phyloP scores from a whole-genome alignment of 1,139 yeast species.

The Saccharomyces pastorianus region DNA sequence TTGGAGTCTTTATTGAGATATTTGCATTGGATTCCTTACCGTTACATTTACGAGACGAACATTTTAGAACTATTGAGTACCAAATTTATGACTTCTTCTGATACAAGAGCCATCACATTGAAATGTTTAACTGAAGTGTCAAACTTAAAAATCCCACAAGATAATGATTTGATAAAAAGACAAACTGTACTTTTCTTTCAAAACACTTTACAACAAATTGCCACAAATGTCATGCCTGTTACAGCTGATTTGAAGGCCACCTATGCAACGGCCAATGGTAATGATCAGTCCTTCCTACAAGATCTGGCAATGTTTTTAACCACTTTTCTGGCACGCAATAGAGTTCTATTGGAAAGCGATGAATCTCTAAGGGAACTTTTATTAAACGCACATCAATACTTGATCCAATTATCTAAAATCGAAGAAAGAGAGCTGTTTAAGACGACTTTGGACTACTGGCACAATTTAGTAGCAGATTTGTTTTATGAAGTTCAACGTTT shows the following conservation, averaged over 20 bases:
- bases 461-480: conserved; percentile 67
- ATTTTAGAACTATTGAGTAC: conserved; percentile 61
- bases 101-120: conserved; percentile 74
- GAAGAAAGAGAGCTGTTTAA: conserved; percentile 95
- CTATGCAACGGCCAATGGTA: conserved; percentile 67
- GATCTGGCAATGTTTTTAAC: conserved; percentile 91
- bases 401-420: conserved; percentile 77
- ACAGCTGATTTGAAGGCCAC: conserved; percentile 64
- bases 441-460: conserved; percentile 93
- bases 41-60: conserved; percentile 82
- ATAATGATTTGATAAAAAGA: conserved; percentile 40
- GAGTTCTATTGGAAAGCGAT: conserved; percentile 61
- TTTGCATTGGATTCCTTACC: conserved; percentile 89
- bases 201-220: conserved; percentile 62
- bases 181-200: conserved; percentile 67
- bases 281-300: conserved; percentile 89
- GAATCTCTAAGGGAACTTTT: conserved; percentile 52
- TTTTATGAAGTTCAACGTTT: conserved; percentile 78
- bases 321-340: conserved; percentile 73
- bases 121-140: conserved; percentile 92
- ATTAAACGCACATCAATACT: conserved; percentile 66
- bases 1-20: conserved; percentile 75
- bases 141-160: conserved; percentile 50
- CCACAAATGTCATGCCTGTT: conserved; percentile 60
- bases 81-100: conserved; percentile 70